Base-by-base conservation (phyloP, 2,329 filamentous ascomycete genomes). In the Aspergillus aculeatinus region DNA sequence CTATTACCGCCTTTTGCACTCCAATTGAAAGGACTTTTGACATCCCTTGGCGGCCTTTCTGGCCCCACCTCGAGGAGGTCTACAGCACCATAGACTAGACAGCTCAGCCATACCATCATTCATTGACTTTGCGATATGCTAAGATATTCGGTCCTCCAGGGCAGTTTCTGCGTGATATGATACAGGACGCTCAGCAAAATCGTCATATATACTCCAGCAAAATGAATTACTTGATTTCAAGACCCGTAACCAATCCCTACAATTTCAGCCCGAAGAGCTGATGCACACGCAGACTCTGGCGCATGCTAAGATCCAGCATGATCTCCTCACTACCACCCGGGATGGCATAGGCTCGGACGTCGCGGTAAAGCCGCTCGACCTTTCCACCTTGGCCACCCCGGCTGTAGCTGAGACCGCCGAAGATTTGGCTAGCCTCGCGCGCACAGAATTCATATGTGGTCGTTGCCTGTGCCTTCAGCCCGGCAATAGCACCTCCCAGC, bases 401-500 rank as follows among this genome's bases (percentile, higher is more conserved):
- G 61, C 88, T 93, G 81, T 98, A 98, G 70, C 89, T 92, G 66
- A 98, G 80, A 27, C 95, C 95, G 62, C 95, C 95, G 70, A 98
- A 99, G 77, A 99, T 98, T 84, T 99, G 95, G 74, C 88, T 91
- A 16, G 95, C 95, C 80, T 99, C 95, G 62, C 94, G 86, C 33
- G 95, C 95, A 79, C 95, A 99, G 83, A 96, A 98, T 81, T 99
- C 95, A 70, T 98, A 99, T 0, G 93, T 97, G 2, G 91, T 85
- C 2, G 95, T 99, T 48, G 90, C 85, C 78, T 99, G 95, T 1
- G 95, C 95, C 82, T 99, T 99, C 71, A 98, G 85, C 39, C 90
- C 84, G 54, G 95, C 95, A 74, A 98, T 98, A 65, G 94, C 91
- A 39, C 95, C 95, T 50, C 95, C 95, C 7, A 99, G 89, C 69